Evolutionary conservation across 495 filamentous ascomycete genomes (phyloP).

Genomic region (Corynascus novoguineensis): DNA sequence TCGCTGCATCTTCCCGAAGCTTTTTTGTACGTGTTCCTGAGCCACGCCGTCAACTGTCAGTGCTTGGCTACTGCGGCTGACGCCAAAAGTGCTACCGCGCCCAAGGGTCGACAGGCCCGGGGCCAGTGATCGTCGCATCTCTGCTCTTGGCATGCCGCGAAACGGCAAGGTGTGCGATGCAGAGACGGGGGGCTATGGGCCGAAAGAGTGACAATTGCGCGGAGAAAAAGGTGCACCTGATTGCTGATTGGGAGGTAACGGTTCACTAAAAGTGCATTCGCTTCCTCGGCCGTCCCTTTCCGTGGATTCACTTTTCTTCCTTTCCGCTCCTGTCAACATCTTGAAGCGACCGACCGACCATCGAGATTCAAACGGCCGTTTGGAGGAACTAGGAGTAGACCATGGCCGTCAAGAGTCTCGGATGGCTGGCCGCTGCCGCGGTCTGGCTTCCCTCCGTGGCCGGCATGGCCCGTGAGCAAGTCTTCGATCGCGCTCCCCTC

Average conservation of each 20-base stretch:
- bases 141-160: neutral
- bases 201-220: neutral
- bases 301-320: neutral
- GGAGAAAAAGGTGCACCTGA: no score
- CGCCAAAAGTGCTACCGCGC: slow-evolving; percentile 1
- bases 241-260: neutral
- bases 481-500: neutral
- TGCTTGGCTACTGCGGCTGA: slow-evolving; percentile 10
- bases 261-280: neutral
- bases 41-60: neutral
- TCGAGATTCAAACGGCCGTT: neutral
- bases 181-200: neutral
- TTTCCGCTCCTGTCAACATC: neutral
- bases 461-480: slow-evolving; percentile 2
- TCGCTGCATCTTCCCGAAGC: neutral
- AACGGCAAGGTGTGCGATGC: slow-evolving; percentile 8
- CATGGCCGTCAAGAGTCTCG: slow-evolving; percentile 15
- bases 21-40: neutral
- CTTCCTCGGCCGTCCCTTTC: neutral
- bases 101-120: no score
- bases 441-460: slow-evolving; percentile 15
- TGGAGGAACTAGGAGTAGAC: neutral
- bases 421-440: slow-evolving; percentile 11
- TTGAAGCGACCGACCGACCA: neutral
- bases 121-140: neutral